A percentile compares a stretch with the other conserved stretches of the same genome.
These are phyloP conservation scores for Phytopythium delawarense DNA, from an alignment of 352 stramenopile species.

Conservation along the genomic window DNA sequence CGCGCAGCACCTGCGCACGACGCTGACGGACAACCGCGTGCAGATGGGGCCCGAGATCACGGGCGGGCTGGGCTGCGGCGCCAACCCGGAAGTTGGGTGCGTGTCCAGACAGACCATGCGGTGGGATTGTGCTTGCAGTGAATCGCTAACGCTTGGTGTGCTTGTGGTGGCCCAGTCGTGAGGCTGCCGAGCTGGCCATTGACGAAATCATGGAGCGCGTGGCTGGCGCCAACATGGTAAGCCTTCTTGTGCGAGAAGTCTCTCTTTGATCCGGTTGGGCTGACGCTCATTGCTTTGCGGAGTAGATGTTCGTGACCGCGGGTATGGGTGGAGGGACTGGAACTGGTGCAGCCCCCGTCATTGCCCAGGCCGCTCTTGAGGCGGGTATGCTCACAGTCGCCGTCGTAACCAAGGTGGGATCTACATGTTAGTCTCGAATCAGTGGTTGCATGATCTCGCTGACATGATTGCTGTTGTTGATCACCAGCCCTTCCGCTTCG, in stretches of 20 bases:
- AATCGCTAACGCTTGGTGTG: neutral
- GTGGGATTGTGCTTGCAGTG: neutral
- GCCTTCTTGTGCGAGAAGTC: neutral
- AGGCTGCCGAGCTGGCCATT: slow-evolving; percentile 71
- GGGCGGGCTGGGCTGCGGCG: slow-evolving; percentile 71
- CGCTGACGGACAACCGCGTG: slow-evolving; percentile 87
- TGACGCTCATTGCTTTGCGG: slow-evolving; percentile 1
- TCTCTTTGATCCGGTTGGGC: neutral
- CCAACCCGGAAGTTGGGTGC: slow-evolving; percentile 78
- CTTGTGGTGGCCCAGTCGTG: slow-evolving; percentile 27
- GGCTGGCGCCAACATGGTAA: slow-evolving; percentile 83
- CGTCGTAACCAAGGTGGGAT: slow-evolving; percentile 77
- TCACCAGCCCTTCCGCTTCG: slow-evolving; percentile 73
- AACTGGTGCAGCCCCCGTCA: slow-evolving; percentile 79
- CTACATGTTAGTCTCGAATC: neutral
- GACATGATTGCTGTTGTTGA: slow-evolving; percentile 3
- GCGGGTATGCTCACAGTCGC: slow-evolving; percentile 82
- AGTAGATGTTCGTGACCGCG: slow-evolving; percentile 85
- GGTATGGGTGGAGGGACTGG: slow-evolving; percentile 83
- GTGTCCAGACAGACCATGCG: neutral
- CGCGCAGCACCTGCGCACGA: slow-evolving; percentile 88
- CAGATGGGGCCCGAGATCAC: slow-evolving; percentile 88
- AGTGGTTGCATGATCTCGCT: neutral
- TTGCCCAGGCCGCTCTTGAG: slow-evolving; percentile 77
- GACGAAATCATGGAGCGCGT: slow-evolving; percentile 86